Conservation (phyloP, 495 filamentous ascomycete species). For the Penicillium alfredii region DNA sequence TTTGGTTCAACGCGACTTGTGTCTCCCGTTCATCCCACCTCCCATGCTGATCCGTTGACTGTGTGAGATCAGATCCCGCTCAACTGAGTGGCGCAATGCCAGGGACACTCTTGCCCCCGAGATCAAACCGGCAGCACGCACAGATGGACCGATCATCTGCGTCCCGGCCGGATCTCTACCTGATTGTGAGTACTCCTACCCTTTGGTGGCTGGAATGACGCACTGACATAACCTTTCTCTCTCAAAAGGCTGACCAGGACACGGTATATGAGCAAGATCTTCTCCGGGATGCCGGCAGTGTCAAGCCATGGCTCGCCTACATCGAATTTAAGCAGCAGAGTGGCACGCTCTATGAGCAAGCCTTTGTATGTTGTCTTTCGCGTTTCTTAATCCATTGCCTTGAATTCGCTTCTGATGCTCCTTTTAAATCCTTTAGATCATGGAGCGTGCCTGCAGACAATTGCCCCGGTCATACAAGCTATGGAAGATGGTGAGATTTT, state of each 20-base stretch:
- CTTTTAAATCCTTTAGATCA: constrained; percentile 42
- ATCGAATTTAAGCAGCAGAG: constrained; percentile 86
- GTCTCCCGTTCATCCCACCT: constrained; percentile 23
- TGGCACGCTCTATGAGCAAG: constrained; percentile 82
- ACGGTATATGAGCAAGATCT: constrained; percentile 95
- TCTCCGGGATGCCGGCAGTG: constrained; percentile 72
- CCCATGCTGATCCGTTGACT: constrained; percentile 27
- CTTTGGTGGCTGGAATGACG: constrained; percentile 4
- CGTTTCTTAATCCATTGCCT: background rate
- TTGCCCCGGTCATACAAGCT: constrained; percentile 95
- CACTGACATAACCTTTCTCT: constrained; percentile 12
- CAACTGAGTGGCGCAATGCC: constrained; percentile 50
- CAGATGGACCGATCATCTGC: constrained; percentile 43
- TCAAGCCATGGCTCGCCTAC: constrained; percentile 95
- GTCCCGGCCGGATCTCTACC: constrained; percentile 58
- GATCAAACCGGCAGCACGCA: constrained; percentile 47
- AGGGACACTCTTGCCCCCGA: constrained; percentile 54
- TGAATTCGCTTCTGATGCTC: background rate
- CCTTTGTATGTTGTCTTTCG: constrained; percentile 59
- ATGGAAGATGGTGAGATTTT: constrained; percentile 80
- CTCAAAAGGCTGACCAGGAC: constrained; percentile 69
- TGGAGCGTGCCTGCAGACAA: constrained; percentile 85
- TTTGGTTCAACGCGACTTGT: constrained; percentile 24
- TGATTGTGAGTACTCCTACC: constrained; percentile 58
- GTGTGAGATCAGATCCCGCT: constrained; percentile 38